phyloP scores from a whole-genome alignment of 106 monocot genomes.

The Dioscorea alata region DNA sequence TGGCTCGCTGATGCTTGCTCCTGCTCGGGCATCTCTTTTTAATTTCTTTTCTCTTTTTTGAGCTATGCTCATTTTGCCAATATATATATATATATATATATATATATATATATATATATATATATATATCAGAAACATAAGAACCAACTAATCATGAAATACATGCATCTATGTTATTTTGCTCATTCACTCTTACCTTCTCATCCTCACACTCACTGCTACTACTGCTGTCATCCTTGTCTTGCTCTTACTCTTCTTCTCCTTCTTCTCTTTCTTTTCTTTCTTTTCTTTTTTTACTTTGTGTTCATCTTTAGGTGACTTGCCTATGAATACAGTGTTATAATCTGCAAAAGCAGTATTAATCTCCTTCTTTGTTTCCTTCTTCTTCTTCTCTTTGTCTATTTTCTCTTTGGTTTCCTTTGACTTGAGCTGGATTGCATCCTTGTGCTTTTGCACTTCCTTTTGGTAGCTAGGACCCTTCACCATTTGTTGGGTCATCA shows the following conservation, averaged over 20 bases:
- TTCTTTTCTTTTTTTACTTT: background rate
- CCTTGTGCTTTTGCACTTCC: background rate
- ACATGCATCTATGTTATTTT: background rate
- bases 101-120: too few relatives aligned
- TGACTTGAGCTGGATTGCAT: background rate
- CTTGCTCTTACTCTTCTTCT: background rate
- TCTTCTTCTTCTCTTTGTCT: background rate
- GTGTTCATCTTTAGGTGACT: background rate
- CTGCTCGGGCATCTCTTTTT: too few relatives aligned
- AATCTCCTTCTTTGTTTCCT: background rate
- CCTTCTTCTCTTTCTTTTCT: constrained; percentile 1
- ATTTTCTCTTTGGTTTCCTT: background rate
- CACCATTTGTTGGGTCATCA: background rate
- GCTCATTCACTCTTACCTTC: background rate
- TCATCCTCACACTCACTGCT: constrained; percentile 8
- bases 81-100: too few relatives aligned
- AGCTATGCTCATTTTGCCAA: too few relatives aligned
- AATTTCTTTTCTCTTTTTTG: too few relatives aligned
- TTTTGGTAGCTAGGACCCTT: background rate
- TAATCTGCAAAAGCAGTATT: background rate
- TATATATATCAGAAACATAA: background rate
- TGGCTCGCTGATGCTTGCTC: too few relatives aligned
- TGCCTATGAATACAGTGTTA: background rate
- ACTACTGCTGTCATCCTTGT: background rate
- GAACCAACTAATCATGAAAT: background rate